Evolutionary conservation across 495 filamentous ascomycete genomes (phyloP).

Genomic region (Aspergillus hancockii): DNA sequence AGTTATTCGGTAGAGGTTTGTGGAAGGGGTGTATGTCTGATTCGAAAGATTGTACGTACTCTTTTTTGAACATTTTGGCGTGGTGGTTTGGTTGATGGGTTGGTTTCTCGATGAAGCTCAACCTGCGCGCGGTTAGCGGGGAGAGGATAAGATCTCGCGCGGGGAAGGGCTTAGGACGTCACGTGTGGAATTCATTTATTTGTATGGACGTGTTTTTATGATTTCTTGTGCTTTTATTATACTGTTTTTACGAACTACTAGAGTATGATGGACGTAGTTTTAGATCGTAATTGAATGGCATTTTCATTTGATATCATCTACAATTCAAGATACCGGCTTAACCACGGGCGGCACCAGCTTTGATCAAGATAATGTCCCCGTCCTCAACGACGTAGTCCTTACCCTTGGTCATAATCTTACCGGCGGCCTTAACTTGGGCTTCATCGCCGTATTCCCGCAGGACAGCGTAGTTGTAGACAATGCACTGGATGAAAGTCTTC

Average conservation of each 20-base stretch:
- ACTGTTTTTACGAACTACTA: background rate
- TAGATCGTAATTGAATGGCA: background rate
- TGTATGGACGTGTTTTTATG: no score
- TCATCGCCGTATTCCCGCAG: conserved; percentile 90
- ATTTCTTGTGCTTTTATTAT: no score
- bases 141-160: conserved; percentile 10
- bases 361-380: conserved; percentile 74
- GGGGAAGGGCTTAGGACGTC: conserved; percentile 23
- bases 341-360: conserved; percentile 90
- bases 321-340: conserved; percentile 38
- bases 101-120: conserved; percentile 2
- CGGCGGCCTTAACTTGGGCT: conserved; percentile 81
- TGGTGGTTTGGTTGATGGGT: conserved; percentile 17
- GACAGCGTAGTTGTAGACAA: conserved; percentile 80
- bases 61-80: conserved; percentile 84
- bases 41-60: conserved; percentile 52
- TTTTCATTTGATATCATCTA: conserved; percentile 4
- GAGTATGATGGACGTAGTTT: no score
- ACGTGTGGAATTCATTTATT: background rate
- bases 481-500: conserved; percentile 98
- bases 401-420: conserved; percentile 97
- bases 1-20: background rate
- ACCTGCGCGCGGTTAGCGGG: conserved; percentile 1
- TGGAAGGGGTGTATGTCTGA: conserved; percentile 1
- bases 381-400: conserved; percentile 83